Percentiles rank a stretch among this genome's conserved stretches.
phyloP scores from a whole-genome alignment of 2,329 filamentous ascomycete species.

The Juglanconis oblonga region DNA sequence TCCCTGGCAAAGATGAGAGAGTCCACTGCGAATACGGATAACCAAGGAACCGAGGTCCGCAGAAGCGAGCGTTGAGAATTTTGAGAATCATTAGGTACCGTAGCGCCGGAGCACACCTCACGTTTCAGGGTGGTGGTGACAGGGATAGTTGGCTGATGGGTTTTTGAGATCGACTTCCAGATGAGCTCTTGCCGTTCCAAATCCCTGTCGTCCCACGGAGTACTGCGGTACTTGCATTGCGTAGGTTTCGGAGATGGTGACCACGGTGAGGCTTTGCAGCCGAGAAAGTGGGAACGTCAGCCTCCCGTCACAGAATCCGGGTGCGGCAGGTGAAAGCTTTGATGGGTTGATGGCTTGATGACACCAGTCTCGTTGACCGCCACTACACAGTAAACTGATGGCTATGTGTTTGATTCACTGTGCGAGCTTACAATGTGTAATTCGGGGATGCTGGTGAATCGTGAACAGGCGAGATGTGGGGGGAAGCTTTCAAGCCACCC shows the following conservation, averaged over 20 bases:
- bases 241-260: neutral
- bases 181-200: slow-evolving; percentile 11
- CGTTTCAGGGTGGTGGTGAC: slow-evolving; percentile 18
- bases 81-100: slow-evolving; percentile 2
- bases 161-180: slow-evolving; percentile 17
- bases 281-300: neutral
- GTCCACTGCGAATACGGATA: neutral
- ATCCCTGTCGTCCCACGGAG: slow-evolving; percentile 8
- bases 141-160: slow-evolving; percentile 11
- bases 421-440: neutral
- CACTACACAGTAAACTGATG: neutral
- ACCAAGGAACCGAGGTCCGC: slow-evolving; percentile 1
- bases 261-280: neutral
- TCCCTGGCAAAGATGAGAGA: neutral
- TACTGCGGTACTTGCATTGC: neutral
- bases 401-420: neutral
- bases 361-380: neutral
- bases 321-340: neutral
- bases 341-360: neutral
- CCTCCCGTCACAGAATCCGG: neutral
- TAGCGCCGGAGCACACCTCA: slow-evolving; percentile 15
- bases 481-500: neutral
- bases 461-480: neutral
- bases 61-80: slow-evolving; percentile 8
- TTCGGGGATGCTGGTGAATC: neutral